Evolutionary conservation across 2,329 filamentous ascomycete genomes (phyloP), one percentile per base, ranked within the genome.

Genomic region (Talaromyces amestolkiae): DNA sequence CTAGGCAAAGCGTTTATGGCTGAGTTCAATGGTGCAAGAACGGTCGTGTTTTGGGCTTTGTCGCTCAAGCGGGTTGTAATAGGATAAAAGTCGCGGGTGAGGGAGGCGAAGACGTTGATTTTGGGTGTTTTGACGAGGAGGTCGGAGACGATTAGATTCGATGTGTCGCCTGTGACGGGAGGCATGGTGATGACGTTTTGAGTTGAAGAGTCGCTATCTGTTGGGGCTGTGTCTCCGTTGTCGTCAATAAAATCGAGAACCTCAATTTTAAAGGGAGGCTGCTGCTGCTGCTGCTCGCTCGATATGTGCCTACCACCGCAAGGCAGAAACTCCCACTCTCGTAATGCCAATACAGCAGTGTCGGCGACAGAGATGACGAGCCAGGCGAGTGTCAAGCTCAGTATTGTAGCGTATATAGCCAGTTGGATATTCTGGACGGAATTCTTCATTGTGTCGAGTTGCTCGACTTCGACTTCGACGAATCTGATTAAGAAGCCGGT

Each of bases 1-100:
- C 90, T 84, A 0, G 93, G 91, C 27, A 98, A 81, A 0, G 79
- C 81, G 69, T 91, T 90, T 73, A 99, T 87, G 3, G 89, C 92
- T 19, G 86, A 87, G 82, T 99, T 98, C 63, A 91, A 81, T 0
- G 95, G 95, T 5, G 93, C 94, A 2, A 98, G 86, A 27, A 98
- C 88, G 2, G 93, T 97, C 17, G 91, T 91, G 75, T 94, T 93
- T 65, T 84, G 78, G 0, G 80, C 74, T 0, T 83, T 77, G 74
- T 92, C 85, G 70, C 90, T 86, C 15, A 98, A 85, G 0, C 91
- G 90, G 24, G 81, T 79, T 10, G 87, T 85, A 22, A 93, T 84
- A n/a, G 84, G 79, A 56, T 88, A 85, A 71, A 93, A 87, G 73
- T 94, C 89, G 66, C 93, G 87, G 5, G 90, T 89, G 72, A 96